Base-by-base conservation (phyloP, 768 basidiomycete species). In the Lactifluus rugatus region DNA sequence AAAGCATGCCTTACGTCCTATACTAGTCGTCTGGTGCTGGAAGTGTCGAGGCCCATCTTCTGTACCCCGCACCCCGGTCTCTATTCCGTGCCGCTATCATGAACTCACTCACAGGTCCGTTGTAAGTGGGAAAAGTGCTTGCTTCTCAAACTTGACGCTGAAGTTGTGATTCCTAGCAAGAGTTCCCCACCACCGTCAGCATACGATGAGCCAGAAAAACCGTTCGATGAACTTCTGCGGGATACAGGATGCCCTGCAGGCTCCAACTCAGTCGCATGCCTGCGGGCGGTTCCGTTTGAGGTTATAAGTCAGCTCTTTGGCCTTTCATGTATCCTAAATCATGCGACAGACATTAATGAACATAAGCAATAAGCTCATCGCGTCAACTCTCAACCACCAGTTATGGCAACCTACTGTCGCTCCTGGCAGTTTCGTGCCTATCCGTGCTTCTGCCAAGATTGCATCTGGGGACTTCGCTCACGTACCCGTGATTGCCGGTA, bases 361-460 rank as follows among this genome's bases (percentile, higher is more conserved):
- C 55, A 73, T 76, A 52, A 79, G 74, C 56, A 81, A 82, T 59
- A 42, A 57, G 0, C 75, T 81, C 75, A 74, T 81, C 23, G 50
- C 23, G 0, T 54, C 68, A 0, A 77, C 76, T 4, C 66, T 82
- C 28, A 81, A 82, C 51, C n/a, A 56, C 0, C 81, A 82, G 54
- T 67, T 82, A 8, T 82, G 81, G 81, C 71, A 82, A 61, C 81
- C 81, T 0, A 65, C 78, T 0, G 71, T 81, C 17, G 80, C 78
- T 2, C 54, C 68, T 0, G 79, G 78, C 3, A 81, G 78, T 64
- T 70, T 81, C 37, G 66, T 75, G 34, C 68, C 76, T 0, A 72
- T 72, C 53, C 66, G 74, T 37, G 75, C 79, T 4, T 81, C 80
- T 0, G 52, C 65, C 5, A 72, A 70, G 42, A 75, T 82, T 21